A percentile compares a stretch with the other conserved stretches of the same genome.
These are phyloP conservation scores for Vitis rotundifolia DNA, from an alignment of 164 flowering plant genomes.

Conservation along the genomic window DNA sequence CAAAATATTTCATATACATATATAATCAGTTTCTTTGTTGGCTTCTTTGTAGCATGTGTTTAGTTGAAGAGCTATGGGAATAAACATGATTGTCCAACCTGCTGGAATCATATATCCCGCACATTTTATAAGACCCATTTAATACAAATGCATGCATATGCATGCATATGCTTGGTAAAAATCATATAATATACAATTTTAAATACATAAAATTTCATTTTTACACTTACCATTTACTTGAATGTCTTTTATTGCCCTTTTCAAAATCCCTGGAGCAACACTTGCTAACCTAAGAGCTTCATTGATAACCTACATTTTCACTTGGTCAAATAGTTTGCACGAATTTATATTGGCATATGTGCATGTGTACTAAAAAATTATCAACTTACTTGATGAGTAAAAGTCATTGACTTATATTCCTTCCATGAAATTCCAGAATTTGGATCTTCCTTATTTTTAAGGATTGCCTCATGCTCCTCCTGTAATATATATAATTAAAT, in stretches of 20 bases:
- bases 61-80: slow-evolving; percentile 28
- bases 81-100: slow-evolving; percentile 42
- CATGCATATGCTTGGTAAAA: no score
- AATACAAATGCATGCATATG: no score
- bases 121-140: neutral
- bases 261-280: slow-evolving; percentile 7
- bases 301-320: slow-evolving; percentile 12
- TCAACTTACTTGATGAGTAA: slow-evolving; percentile 10
- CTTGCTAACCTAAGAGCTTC: slow-evolving; percentile 12
- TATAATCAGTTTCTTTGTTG: no score
- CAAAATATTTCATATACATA: no score
- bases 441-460: neutral
- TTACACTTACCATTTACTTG: slow-evolving; percentile 32
- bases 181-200: no score
- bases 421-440: slow-evolving; percentile 15
- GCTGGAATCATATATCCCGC: slow-evolving; percentile 47
- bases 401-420: slow-evolving; percentile 23
- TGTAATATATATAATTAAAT: neutral
- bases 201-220: no score
- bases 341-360: neutral
- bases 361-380: neutral
- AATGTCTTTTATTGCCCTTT: slow-evolving; percentile 28
- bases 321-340: neutral
- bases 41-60: neutral
- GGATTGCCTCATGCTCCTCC: slow-evolving; percentile 22